These are phyloP conservation scores for Rhodosporidiobolus sp. DNA, from an alignment of 768 basidiomycete genomes.

Conservation along the genomic window DNA sequence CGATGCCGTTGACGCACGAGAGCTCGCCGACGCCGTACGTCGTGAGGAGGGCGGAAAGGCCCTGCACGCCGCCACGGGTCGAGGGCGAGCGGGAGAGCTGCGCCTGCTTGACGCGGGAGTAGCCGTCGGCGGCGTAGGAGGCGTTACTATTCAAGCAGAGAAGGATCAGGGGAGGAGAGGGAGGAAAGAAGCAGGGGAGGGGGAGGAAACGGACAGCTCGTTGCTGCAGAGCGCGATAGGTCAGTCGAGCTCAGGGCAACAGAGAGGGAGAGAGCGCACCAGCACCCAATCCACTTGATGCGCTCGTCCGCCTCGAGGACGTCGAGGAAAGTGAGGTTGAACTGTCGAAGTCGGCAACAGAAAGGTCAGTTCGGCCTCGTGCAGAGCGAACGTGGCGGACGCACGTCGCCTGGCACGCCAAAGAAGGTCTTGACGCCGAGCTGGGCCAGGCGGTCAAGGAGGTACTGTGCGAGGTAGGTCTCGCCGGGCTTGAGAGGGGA, in stretches of 20 bases:
- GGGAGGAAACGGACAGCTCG: constrained; percentile 5
- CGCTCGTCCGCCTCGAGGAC: constrained; percentile 21
- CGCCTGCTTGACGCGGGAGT: constrained; percentile 73
- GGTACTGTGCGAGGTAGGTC: constrained; percentile 47
- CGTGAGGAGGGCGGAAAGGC: constrained; percentile 51
- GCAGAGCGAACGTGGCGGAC: background rate
- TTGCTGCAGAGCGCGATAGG: background rate
- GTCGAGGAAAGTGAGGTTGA: constrained; percentile 39
- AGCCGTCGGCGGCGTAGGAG: constrained; percentile 81
- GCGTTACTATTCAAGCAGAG: constrained; percentile 58
- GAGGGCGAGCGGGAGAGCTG: constrained; percentile 25
- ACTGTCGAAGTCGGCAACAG: constrained; percentile 11
- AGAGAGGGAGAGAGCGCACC: no score
- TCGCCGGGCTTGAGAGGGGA: no score
- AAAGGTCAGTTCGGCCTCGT: background rate
- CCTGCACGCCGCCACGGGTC: constrained; percentile 28
- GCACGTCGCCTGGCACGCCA: constrained; percentile 25
- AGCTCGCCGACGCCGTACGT: constrained; percentile 90
- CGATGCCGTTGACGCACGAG: constrained; percentile 75
- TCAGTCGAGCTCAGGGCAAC: no score
- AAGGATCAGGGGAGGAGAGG: constrained; percentile 71
- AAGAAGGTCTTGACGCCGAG: constrained; percentile 19
- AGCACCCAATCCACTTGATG: constrained; percentile 37
- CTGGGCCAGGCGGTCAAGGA: constrained; percentile 39
- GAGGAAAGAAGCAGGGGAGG: background rate